Conservation (phyloP, 2,329 filamentous ascomycete genomes). For the Ambrosiella cleistominuta region DNA sequence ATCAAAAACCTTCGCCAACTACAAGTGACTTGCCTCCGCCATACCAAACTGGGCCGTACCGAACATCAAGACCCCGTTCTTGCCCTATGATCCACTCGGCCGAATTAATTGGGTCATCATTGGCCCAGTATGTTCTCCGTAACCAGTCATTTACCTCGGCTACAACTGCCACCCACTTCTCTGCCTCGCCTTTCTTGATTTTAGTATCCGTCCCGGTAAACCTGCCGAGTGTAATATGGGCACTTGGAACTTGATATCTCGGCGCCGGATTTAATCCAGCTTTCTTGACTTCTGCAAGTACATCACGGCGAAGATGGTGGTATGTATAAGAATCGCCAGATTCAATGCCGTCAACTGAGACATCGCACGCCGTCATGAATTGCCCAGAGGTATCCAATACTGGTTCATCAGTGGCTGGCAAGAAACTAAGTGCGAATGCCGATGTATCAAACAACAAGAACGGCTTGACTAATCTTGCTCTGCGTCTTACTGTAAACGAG, state of each 20-base stretch:
- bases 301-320: conserved; percentile 70
- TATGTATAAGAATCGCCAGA: conserved; percentile 60
- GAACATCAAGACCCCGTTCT: conserved; percentile 60
- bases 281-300: conserved; percentile 43
- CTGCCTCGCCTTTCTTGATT: conserved; percentile 36
- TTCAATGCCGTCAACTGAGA: conserved; percentile 19
- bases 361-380: conserved; percentile 3
- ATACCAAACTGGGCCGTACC: conserved; percentile 70
- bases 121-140: conserved; percentile 14
- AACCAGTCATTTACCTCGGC: conserved; percentile 66
- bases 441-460: conserved; percentile 69
- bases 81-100: conserved; percentile 74
- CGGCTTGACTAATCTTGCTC: conserved; percentile 63
- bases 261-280: conserved; percentile 44
- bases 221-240: conserved; percentile 72
- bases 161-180: conserved; percentile 50
- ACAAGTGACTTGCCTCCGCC: conserved; percentile 58
- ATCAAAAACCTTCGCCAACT: conserved; percentile 38
- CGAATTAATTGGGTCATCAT: conserved; percentile 50
- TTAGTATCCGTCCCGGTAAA: conserved; percentile 36
- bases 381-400: conserved; percentile 16
- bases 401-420: conserved; percentile 55
- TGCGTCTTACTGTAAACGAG: conserved; percentile 48
- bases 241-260: conserved; percentile 74
- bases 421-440: conserved; percentile 71